Evolutionary conservation across 129 eudicot species (phyloP), one percentile per base, ranked within the genome.

Genomic region (Silybum marianum): DNA sequence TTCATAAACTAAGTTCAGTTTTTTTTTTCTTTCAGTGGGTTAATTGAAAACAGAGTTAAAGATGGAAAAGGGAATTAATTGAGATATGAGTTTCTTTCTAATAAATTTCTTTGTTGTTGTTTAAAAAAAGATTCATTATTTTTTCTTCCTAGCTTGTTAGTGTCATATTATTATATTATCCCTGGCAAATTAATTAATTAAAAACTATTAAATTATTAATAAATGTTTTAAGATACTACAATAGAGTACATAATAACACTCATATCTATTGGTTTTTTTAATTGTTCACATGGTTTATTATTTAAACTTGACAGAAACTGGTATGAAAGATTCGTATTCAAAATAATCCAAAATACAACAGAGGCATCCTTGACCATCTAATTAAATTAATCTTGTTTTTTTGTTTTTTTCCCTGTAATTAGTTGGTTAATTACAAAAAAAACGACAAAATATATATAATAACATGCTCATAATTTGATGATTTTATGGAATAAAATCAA

Each of bases 211-310:
- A 23, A 48, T 48, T 24, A 26, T 74, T 10, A 51, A 51, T 18
- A 51, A 51, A 51, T 51, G 9, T 16, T 51, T 3, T 51, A 51
- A 16, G 16, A 51, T 51, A 18, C 22, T 51, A 51, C 63, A 16
- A 4, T 51, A 51, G 16, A 16, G 6, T 51, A 51, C 8, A 4
- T 51, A 51, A 51, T 51, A 51, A 51, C 63, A 18, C 22, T 51
- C 63, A 18, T 51, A 22, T 51, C 22, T 18, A 51, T 51, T 51
- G 63, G 5, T 6, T 51, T 51, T 51, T 51, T 25, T 51, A 46
- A 51, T 28, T 26, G 19, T 75, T 6, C 79, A 75, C 70, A 51
- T 75, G 70, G 48, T 51, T 22, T 75, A 26, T 75, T 75, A 28
- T 54, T 54, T 25, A 54, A 51, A 60, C 54, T 48, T 9, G 10